Evolutionary conservation across 2,329 filamentous ascomycete species (phyloP).

Genomic region (Colletotrichum cuscutae): DNA sequence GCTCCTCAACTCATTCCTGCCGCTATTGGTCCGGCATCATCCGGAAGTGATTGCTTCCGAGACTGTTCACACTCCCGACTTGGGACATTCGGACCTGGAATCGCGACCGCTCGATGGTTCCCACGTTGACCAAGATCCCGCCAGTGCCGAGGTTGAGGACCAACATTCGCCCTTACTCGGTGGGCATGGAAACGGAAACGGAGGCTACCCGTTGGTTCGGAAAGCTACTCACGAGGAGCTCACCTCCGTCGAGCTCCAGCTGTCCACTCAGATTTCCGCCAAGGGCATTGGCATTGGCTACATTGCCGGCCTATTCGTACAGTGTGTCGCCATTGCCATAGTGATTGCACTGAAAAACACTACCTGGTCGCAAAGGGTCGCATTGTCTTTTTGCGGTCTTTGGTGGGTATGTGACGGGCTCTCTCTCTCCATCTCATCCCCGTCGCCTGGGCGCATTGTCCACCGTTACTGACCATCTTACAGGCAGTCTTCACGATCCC

Average conservation of each 20-base stretch:
- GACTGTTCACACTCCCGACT: constrained; percentile 44
- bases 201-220: constrained; percentile 47
- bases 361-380: constrained; percentile 86
- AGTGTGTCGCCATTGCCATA: constrained; percentile 82
- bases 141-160: constrained; percentile 45
- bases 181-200: constrained; percentile 39
- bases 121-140: constrained; percentile 41
- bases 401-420: constrained; percentile 79
- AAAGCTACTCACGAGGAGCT: constrained; percentile 58
- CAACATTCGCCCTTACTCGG: constrained; percentile 61
- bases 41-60: constrained; percentile 55
- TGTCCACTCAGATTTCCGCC: constrained; percentile 92
- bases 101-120: constrained; percentile 49
- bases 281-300: constrained; percentile 96
- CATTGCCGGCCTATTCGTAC: constrained; percentile 84
- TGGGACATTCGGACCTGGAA: constrained; percentile 45
- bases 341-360: constrained; percentile 79
- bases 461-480: neutral
- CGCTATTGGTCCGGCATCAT: constrained; percentile 89
- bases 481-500: constrained; percentile 80
- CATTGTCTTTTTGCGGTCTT: constrained; percentile 84
- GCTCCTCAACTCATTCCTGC: constrained; percentile 93
- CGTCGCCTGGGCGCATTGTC: neutral
- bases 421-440: neutral
- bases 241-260: constrained; percentile 74